Base-by-base conservation (phyloP, 495 filamentous ascomycete genomes). In the Penicillium roqueforti region DNA sequence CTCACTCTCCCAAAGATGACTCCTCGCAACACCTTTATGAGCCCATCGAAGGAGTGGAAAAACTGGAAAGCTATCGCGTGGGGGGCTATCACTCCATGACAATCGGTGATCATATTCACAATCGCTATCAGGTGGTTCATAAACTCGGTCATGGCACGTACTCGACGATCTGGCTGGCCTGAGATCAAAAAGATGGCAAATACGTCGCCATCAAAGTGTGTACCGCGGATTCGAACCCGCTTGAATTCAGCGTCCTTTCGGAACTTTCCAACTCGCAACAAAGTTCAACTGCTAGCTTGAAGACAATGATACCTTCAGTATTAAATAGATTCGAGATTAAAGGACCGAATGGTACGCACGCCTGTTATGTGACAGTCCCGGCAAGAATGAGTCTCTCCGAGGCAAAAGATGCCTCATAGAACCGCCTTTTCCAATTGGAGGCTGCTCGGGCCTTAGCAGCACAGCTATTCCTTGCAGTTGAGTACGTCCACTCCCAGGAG, bases 401-500 rank as follows among this genome's bases (percentile, higher is more conserved):
- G 13, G 57, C 55, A 32, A 70, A 66, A 44, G 51, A 71, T 38
- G 61, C 43, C 8, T 72, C 66, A 26, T 68, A 23, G 42, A 63
- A 54, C n/a, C 19, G 64, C 16, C 49, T 74, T 9, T 76, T 77
- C 50, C 65, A 70, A 54, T 49, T 76, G 31, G 60, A 73, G 10
- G 68, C 73, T 20, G 72, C 76, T 18, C 65, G 76, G 11, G 61
- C 72, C 23, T 51, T 77, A 11, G 69, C 68, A 1, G 72, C 72
- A 46, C 72, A 76, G 38, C 68, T 75, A 8, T 63, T 56, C 3
- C 48, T 68, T 42, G 68, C 53, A 9, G 56, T 76, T 23, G 32
- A 57, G 4, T 67, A 71, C 51, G 53, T 75, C 3, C 66, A 70
- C 61, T 46, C 66, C 22, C 55, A 65, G 47, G 68, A 67, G 8